Conservation (phyloP, 345 rosid genomes). For the Arabis alpina region DNA sequence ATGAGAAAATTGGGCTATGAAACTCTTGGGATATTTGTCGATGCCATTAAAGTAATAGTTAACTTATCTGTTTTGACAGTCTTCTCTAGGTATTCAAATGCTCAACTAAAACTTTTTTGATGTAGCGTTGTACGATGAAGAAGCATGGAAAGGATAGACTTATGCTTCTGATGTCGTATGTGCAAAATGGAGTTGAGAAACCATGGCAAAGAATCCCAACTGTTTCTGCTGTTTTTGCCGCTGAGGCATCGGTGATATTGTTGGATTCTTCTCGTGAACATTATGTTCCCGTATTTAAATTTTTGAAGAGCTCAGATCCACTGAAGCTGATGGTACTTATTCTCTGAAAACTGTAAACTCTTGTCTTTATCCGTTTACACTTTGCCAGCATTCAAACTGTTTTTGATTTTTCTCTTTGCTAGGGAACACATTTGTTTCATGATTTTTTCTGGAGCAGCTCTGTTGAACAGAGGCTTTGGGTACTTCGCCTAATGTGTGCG, state of each 20-base stretch:
- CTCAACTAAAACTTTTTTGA: slow-evolving; percentile 30
- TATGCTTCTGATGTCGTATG: slow-evolving; percentile 65
- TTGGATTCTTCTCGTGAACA: slow-evolving; percentile 81
- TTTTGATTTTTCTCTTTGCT: too few species aligned
- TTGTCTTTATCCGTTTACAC: too few species aligned
- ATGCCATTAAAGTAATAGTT: slow-evolving; percentile 67
- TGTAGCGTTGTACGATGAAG: slow-evolving; percentile 65
- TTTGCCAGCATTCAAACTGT: too few species aligned
- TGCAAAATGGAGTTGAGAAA: slow-evolving; percentile 84
- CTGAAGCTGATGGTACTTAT: slow-evolving; percentile 74
- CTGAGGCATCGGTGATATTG: slow-evolving; percentile 82
- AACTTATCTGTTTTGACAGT: too few species aligned
- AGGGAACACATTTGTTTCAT: too few species aligned
- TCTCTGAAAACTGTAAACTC: slow-evolving; percentile 4
- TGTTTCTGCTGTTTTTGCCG: slow-evolving; percentile 76
- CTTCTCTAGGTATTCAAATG: neutral
- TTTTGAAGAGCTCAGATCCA: slow-evolving; percentile 62
- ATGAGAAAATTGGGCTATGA: slow-evolving; percentile 84
- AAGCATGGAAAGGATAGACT: slow-evolving; percentile 59
- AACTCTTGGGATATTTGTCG: slow-evolving; percentile 63
- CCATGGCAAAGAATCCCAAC: slow-evolving; percentile 90
- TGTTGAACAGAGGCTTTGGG: too few species aligned
- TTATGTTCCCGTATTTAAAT: slow-evolving; percentile 60
- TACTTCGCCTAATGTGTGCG: too few species aligned
- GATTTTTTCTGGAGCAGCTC: too few species aligned